Base-by-base conservation (phyloP, 1,284 basidiomycete genomes). In the Melampsora americana region DNA sequence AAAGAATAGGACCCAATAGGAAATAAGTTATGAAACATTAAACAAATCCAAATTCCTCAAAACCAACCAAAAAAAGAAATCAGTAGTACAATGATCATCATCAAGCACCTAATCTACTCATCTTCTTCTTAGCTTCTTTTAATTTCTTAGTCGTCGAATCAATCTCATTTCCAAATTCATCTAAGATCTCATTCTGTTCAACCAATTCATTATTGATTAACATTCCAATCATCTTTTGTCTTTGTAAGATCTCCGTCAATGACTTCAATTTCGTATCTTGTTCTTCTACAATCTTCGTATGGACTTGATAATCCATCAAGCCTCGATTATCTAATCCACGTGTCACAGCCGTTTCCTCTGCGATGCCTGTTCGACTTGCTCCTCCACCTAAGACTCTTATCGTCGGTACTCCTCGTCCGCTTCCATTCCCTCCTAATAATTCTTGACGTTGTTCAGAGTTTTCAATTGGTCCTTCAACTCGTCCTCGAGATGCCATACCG, bases 181-280 rank as follows among this genome's bases (percentile, higher is more conserved):
- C 91, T 79, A 98, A 84, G 83, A 96, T 83, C 81, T 95, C 92
- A 79, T 89, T 94, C 84, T 98, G 95, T 79, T 89, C 85, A 6
- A 85, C 85, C 77, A 99, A 88, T 84, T 99, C 95, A 71, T 87
- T 86, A 76, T 88, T 87, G 78, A 99, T 98, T 20, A 93, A 92
- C 78, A 92, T 86, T 12, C 95, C 95, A 64, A 98, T 87, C 72
- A 91, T 88, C 79, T 89, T 87, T 84, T 98, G 95, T 56, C 92
- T 86, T 78, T 88, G 87, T n/a, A 99, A 85, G 77, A 96, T 89
- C 0, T 91, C 87, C 0, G 73, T 75, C 50, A 99, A 85, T 78
- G 90, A 87, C 14, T 89, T 85, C 32, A 96, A 86, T 80, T 95
- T 90, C 39, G 85, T 81, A 81, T 98, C 95, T 83, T 99, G 95